Conservation (phyloP, 768 basidiomycete species). For the Xerocomus potaroensis region DNA sequence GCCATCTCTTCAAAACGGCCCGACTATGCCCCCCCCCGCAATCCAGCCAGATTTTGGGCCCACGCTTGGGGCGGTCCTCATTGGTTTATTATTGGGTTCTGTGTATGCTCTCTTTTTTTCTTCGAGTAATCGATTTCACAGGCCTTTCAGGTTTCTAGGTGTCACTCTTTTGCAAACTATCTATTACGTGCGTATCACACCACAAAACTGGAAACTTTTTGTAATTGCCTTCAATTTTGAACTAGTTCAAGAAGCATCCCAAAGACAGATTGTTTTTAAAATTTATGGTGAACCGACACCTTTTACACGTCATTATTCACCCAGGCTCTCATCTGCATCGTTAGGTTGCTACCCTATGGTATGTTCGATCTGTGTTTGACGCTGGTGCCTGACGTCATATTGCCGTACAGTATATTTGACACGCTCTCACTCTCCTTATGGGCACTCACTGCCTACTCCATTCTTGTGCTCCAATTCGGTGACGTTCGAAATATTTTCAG, state of each 20-base stretch:
- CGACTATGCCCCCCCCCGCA: background rate
- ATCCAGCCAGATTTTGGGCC: background rate
- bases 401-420: background rate
- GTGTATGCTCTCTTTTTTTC: background rate
- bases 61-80: background rate
- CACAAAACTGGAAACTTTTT: background rate
- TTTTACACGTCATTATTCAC: background rate
- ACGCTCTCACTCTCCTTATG: background rate
- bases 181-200: background rate
- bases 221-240: background rate
- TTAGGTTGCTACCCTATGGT: conserved; percentile 1
- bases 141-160: background rate
- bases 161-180: background rate
- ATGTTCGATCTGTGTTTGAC: background rate
- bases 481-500: background rate
- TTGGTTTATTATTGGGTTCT: background rate
- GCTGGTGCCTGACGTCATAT: background rate
- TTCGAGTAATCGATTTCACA: too few relatives aligned
- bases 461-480: background rate
- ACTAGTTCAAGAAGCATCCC: background rate
- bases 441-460: background rate
- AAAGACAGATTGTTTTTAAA: background rate
- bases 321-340: background rate
- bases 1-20: background rate
- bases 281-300: background rate